Percentiles rank a stretch among this genome's conserved stretches.
These are phyloP conservation scores for Astrocystis sublimbata DNA, from an alignment of 495 filamentous ascomycete genomes.

Conservation along the genomic window DNA sequence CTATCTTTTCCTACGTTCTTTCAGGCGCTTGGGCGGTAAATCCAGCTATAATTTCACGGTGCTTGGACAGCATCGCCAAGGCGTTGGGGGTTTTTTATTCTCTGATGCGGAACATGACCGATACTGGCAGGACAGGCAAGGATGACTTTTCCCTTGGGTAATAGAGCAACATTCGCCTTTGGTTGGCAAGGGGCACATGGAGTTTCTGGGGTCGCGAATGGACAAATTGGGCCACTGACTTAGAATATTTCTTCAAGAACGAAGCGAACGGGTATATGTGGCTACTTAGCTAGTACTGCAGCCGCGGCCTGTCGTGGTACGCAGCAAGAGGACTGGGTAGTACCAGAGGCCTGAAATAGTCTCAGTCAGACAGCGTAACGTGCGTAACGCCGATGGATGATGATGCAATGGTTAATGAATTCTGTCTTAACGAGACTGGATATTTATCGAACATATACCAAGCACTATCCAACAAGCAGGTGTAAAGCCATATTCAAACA, in stretches of 20 bases:
- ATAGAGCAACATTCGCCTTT: background rate
- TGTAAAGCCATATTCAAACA: background rate
- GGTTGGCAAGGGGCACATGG: background rate
- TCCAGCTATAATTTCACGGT: background rate
- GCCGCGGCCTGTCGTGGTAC: background rate
- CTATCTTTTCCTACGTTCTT: background rate
- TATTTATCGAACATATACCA: background rate
- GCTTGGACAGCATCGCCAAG: conserved; percentile 11
- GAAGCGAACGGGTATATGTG: too few relatives aligned
- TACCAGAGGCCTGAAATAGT: background rate
- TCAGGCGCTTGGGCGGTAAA: background rate
- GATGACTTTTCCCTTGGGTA: conserved; percentile 7
- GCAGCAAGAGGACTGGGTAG: background rate
- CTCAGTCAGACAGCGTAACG: background rate
- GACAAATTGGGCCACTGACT: background rate
- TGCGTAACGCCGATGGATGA: background rate
- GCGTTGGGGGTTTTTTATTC: conserved; percentile 15
- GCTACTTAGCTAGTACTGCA: background rate
- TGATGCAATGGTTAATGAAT: background rate
- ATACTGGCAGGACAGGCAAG: conserved; percentile 12
- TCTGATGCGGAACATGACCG: conserved; percentile 5
- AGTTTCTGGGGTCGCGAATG: conserved; percentile 6
- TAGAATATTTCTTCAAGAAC: background rate
- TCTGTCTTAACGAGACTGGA: background rate
- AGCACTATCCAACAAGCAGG: background rate